These are phyloP conservation scores for Aspergillus phoenicis DNA, from an alignment of 2,329 filamentous ascomycete genomes.

Conservation along the genomic window DNA sequence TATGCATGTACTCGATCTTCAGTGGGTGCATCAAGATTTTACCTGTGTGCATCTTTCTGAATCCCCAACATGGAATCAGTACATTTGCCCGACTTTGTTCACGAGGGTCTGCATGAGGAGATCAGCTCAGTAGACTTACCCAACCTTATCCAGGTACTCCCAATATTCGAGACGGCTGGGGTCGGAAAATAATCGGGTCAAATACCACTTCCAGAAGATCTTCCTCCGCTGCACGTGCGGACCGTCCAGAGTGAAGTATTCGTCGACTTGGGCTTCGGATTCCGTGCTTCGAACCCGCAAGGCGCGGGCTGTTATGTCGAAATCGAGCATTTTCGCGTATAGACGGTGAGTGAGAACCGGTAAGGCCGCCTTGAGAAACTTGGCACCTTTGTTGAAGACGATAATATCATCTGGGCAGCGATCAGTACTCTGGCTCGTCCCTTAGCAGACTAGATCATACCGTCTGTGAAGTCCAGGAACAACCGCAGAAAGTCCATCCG, in stretches of 20 bases:
- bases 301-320: constrained; percentile 18
- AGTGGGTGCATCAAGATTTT: constrained; percentile 16
- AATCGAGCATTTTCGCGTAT: constrained; percentile 18
- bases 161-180: constrained; percentile 14
- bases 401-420: constrained; percentile 7
- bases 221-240: constrained; percentile 17
- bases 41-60: constrained; percentile 17
- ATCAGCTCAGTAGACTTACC: constrained; percentile 8
- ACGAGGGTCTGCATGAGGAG: background rate
- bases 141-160: constrained; percentile 17
- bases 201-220: constrained; percentile 21
- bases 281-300: constrained; percentile 13
- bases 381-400: constrained; percentile 15
- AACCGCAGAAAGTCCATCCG: constrained; percentile 13
- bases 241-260: constrained; percentile 16
- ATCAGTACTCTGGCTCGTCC: background rate
- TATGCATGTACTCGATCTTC: constrained; percentile 18
- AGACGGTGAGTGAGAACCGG: constrained; percentile 16
- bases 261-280: constrained; percentile 11
- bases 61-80: background rate
- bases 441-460: background rate
- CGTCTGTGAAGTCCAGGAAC: constrained; percentile 13
- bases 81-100: background rate
- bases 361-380: constrained; percentile 12
- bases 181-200: constrained; percentile 16